Evolutionary conservation across 75 land plant species (phyloP), one percentile per base, ranked within the genome.

Genomic region (Azolla pinnata): DNA sequence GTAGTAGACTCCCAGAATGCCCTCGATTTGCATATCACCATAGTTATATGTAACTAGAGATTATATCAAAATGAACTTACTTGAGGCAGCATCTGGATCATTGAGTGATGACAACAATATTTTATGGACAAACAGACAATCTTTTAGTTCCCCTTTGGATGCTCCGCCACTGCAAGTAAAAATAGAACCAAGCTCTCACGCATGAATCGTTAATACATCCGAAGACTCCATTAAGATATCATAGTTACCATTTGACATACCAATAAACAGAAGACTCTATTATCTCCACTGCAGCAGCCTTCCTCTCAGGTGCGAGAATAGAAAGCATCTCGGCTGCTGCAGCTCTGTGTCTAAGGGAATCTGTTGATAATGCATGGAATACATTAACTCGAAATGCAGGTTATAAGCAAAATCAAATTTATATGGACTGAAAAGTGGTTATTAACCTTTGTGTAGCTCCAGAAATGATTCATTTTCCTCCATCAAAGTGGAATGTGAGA

Each of bases 271-370:
- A 81, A 59, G 83, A 86, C 78, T 83, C 85, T 59, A 93, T 79
- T 20, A 93, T 67, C 33, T 68, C 72, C 19, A 93, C 52, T 46
- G 96, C 87, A 40, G 76, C 81, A 27, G 17, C 18, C 52, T 83
- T 93, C 62, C 66, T 75, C 29, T 71, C 75, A 23, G 98, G 87
- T 29, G 80, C 79, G 35, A 88, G 67, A 34, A 85, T 57, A 75
- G 59, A 65, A 7, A 83, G 65, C 80, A 88, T 76, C 79, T 93
- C 98, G 30, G 96, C 98, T 50, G 72, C 95, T 10, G 90, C 98
- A 30, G 82, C 87, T 69, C 98, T 88, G 64, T 93, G 98, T 75
- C 71, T 67, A 71, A 93, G 72, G 18, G 98, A 89, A 75, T 77
- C 98, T 92, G 60, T n/a, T n/a, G n/a, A n/a, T n/a, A n/a, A n/a